Percentiles rank a stretch among this genome's conserved stretches.
Conservation (phyloP, 192 early-diverging fungal species). For the Podila minutissima region DNA sequence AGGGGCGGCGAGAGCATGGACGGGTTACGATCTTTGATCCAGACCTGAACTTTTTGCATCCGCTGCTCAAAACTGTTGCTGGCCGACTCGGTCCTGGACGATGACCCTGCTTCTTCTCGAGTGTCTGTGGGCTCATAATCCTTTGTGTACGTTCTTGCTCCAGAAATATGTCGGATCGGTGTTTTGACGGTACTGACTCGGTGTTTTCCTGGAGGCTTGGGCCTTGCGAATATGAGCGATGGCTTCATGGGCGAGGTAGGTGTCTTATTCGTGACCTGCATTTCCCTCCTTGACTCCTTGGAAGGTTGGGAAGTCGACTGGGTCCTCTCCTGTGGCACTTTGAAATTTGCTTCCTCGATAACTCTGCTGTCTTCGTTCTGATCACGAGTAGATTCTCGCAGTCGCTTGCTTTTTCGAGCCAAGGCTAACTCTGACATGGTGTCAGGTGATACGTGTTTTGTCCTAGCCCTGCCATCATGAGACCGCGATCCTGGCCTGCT, state of each 20-base stretch:
- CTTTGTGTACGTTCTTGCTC: neutral
- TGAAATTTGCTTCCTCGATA: too few species aligned
- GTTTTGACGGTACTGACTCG: neutral
- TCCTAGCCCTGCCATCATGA: neutral
- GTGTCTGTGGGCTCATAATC: neutral
- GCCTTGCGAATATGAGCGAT: slow-evolving; percentile 1
- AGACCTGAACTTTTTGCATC: slow-evolving; percentile 39
- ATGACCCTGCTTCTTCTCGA: neutral
- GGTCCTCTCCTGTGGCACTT: too few species aligned
- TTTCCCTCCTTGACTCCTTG: neutral
- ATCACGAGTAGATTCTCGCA: neutral
- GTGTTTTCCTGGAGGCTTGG: slow-evolving; percentile 32
- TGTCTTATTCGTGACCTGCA: neutral
- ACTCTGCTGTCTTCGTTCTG: too few species aligned
- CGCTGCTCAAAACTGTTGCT: slow-evolving; percentile 19
- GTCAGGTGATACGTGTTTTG: too few species aligned
- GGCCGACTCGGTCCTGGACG: neutral
- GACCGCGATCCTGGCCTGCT: neutral
- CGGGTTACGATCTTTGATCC: slow-evolving; percentile 33
- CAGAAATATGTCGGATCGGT: neutral
- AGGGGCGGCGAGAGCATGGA: slow-evolving; percentile 31
- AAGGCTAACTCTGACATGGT: neutral
- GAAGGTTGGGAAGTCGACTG: neutral
- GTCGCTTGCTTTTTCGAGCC: slow-evolving; percentile 7
- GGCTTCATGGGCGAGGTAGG: neutral